These are phyloP conservation scores for Naganishia vishniacii DNA, from an alignment of 768 basidiomycete species.

Conservation along the genomic window DNA sequence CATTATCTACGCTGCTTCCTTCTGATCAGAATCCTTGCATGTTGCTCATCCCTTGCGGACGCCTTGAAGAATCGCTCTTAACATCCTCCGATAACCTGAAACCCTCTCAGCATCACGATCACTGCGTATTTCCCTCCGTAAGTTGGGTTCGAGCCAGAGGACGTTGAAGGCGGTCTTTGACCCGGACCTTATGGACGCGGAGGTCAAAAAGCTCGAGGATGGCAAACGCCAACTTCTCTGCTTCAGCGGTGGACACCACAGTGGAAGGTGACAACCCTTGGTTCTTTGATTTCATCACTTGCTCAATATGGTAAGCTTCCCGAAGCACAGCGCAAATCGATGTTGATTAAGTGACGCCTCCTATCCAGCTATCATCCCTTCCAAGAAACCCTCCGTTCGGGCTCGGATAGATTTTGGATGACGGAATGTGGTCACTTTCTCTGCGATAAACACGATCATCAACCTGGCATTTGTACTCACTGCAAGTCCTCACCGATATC, in stretches of 20 bases:
- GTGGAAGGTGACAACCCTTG: slow-evolving; percentile 15
- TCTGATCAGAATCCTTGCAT: too few species aligned
- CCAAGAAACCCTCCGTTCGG: slow-evolving; percentile 12
- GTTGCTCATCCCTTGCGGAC: too few species aligned
- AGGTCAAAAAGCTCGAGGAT: too few species aligned
- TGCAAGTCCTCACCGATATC: slow-evolving; percentile 18
- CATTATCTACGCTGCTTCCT: not conserved
- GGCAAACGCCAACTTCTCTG: slow-evolving; percentile 5
- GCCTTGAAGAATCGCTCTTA: too few species aligned
- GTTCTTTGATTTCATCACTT: slow-evolving; percentile 29
- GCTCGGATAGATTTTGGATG: slow-evolving; percentile 28
- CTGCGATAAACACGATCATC: slow-evolving; percentile 26
- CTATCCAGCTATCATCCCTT: slow-evolving; percentile 17
- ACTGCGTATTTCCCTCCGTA: too few species aligned
- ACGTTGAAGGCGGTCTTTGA: too few species aligned
- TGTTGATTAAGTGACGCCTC: not conserved
- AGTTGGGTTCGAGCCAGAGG: too few species aligned
- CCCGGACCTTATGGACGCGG: too few species aligned
- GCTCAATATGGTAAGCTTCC: slow-evolving; percentile 23
- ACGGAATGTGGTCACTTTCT: slow-evolving; percentile 29
- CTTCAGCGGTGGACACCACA: slow-evolving; percentile 6
- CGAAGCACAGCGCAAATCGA: not conserved
- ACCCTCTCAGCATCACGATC: too few species aligned
- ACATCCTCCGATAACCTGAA: too few species aligned
- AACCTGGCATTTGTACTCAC: slow-evolving; percentile 20